Conservation (phyloP, 78 protist species). For the Dictyostelium brefeldianum region DNA sequence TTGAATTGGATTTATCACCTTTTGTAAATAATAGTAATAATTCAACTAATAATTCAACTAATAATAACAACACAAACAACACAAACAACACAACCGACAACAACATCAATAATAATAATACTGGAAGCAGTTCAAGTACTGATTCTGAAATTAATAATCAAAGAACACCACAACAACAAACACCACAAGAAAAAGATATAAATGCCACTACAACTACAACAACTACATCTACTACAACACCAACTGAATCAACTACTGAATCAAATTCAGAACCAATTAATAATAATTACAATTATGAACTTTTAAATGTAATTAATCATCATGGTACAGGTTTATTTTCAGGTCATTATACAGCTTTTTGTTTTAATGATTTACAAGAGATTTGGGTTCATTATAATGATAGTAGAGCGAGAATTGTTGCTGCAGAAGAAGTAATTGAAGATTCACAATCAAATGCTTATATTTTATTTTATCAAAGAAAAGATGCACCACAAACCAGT, state of each 20-base stretch:
- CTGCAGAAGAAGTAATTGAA: conserved; percentile 55
- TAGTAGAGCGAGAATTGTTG: conserved; percentile 58
- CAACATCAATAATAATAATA: conserved; percentile 2
- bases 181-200: neutral
- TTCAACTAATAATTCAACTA: neutral
- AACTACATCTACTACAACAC: neutral
- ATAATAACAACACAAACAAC: conserved; percentile 4
- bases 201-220: neutral
- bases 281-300: conserved; percentile 8
- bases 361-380: conserved; percentile 65
- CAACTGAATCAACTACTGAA: neutral
- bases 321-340: conserved; percentile 52
- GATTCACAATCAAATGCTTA: conserved; percentile 37
- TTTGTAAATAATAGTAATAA: neutral
- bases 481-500: neutral
- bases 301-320: conserved; percentile 66
- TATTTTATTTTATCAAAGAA: conserved; percentile 63
- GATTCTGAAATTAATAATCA: conserved; percentile 7
- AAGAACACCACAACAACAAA: neutral
- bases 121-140: conserved; percentile 37
- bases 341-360: conserved; percentile 78
- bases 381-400: conserved; percentile 81
- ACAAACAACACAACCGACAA: neutral
- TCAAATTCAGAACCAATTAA: neutral
- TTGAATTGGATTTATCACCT: conserved; percentile 52